These are phyloP conservation scores for Parietaria judaica DNA, from an alignment of 306 rosid species.

Conservation along the genomic window DNA sequence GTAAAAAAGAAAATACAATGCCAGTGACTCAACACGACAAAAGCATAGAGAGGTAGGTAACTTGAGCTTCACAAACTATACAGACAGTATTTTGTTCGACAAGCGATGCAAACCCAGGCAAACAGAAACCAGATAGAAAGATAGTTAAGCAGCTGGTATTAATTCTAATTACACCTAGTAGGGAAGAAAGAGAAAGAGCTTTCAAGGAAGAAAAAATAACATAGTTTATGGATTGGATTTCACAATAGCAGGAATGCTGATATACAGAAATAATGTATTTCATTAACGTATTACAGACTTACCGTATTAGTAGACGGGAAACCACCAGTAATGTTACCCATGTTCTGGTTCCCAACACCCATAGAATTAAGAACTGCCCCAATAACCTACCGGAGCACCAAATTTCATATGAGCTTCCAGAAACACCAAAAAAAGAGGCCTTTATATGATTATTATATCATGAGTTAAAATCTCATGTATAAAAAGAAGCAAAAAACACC, in stretches of 20 bases:
- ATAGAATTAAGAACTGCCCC: constrained; percentile 92
- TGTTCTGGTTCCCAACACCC: constrained; percentile 59
- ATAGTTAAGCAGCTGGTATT: too few relatives aligned
- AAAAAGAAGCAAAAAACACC: constrained; percentile 15
- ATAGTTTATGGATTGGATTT: background rate
- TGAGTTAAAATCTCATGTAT: background rate
- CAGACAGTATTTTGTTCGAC: background rate
- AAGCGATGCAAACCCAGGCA: background rate
- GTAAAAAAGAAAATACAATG: background rate
- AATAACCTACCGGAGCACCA: constrained; percentile 50
- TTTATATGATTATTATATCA: background rate
- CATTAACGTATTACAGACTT: constrained; percentile 25
- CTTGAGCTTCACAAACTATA: background rate
- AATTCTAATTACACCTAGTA: too few relatives aligned
- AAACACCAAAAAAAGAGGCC: background rate
- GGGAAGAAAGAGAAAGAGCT: background rate
- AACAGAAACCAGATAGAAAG: background rate
- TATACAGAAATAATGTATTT: background rate
- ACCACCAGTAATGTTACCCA: constrained; percentile 33
- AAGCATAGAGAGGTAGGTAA: background rate
- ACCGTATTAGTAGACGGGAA: constrained; percentile 44
- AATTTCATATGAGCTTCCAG: constrained; percentile 2
- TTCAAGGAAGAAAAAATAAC: background rate
- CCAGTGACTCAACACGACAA: background rate
- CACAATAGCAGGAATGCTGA: background rate